Evolutionary conservation across 495 filamentous ascomycete genomes (phyloP), one percentile per base, ranked within the genome.

Genomic region (Aspergillus bridgeri): DNA sequence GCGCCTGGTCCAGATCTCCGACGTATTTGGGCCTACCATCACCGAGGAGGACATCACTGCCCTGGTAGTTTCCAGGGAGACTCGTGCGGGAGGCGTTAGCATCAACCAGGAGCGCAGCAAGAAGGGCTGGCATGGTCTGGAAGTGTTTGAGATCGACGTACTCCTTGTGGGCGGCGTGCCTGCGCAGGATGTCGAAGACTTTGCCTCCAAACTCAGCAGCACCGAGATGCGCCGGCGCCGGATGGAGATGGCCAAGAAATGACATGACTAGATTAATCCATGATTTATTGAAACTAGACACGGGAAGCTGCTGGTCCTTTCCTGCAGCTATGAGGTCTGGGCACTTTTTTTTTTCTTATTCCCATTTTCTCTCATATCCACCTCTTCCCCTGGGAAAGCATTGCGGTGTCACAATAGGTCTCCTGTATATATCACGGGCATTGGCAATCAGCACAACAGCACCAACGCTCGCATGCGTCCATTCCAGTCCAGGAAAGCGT

Each of bases 111-210:
- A 88, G 65, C 82, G 94, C 51, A 74, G 65, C 42, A 89, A 90
- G 71, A 87, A 88, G 57, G 90, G 89, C 3, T 98, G 91, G 91
- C 65, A 76, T 33, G 66, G 70, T 38, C 75, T 98, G 51, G 86
- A 90, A 25, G 83, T 94, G 7, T 96, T 92, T 67, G 91, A 94
- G 69, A 89, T 98, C n/a, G 91, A 94, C 62, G 92, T 97, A 33
- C 81, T 97, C 19, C 86, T 92, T 69, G 79, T 86, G 9, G 79
- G 81, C 11, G 87, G 88, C 43, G 69, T 79, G 27, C 67, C 79
- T 7, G 81, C 82, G 9, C 55, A 59, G 19, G 60, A 65, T 20
- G 73, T 75, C 15, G 81, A 84, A 33, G 70, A 69, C 49, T 96
- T 93, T 67, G 82, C 86, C 4, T 79, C 81, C 25, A 98, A 96